Evolutionary conservation across 306 rosid genomes (phyloP), one percentile per base, ranked within the genome.

Genomic region (Castanea crenata): DNA sequence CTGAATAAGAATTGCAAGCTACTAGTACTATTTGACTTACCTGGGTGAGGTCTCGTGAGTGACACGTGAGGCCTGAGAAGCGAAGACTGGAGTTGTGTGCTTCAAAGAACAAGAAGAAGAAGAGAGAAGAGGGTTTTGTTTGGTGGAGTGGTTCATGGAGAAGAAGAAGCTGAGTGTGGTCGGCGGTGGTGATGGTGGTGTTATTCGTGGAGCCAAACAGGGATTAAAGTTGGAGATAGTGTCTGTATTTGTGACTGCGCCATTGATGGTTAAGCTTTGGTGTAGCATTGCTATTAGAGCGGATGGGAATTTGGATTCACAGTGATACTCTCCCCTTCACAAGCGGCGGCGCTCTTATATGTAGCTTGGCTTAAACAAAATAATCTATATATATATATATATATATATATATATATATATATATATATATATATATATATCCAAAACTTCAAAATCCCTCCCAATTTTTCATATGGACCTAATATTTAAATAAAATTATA

Each of bases 41-140:
- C 72, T 35, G 41, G 72, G 61, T 6, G 73, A 21, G 38, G 21
- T 23, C 49, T 19, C 62, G 55, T 35, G 79, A 72, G 75, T 21
- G 11, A 59, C 85, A 41, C 71, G 80, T 31, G 76, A 74, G 0
- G 76, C 75, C 5, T 54, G 80, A 32, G 80, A 77, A 58, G 77
- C 74, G 54, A 81, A 59, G 34, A 72, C 54, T 3, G 84, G 82
- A 25, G 20, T 79, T 20, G 10, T 61, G 63, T 68, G 61, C 62
- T 12, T 55, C 46, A 29, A 68, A 56, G 41, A 25, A 38, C 14
- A 71, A 41, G 20, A 3, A 75, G 20, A 56, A 61, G 70, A 3
- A 75, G 75, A 5, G 9, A 18, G 44, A 20, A 74, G 75, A 34
- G 55, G 54, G 16, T 11, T 75, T 71, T 29, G 19, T 67, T 31